These are phyloP conservation scores for Suillus americanus DNA, from an alignment of 768 basidiomycete species.

Conservation along the genomic window DNA sequence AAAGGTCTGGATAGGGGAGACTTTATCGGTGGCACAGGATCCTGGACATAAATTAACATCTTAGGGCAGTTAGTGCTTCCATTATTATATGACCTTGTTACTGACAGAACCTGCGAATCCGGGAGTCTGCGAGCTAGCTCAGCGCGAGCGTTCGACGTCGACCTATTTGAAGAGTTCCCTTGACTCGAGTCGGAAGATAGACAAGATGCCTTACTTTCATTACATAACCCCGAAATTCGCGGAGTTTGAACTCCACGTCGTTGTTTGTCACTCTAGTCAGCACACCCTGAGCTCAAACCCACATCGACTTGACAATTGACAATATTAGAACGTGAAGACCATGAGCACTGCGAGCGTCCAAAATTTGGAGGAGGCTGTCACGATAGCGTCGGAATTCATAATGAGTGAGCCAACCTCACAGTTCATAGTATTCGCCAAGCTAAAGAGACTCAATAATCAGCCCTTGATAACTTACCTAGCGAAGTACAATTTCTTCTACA, in stretches of 20 bases:
- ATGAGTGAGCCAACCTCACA: conserved; percentile 35
- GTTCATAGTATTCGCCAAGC: not conserved
- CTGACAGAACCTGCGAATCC: not conserved
- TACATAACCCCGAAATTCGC: not conserved
- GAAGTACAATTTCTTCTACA: conserved; percentile 49
- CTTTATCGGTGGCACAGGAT: not conserved
- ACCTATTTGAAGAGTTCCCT: not conserved
- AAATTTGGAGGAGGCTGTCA: conserved; percentile 48
- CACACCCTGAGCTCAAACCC: not conserved
- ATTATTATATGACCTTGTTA: not conserved
- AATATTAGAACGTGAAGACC: conserved; percentile 6
- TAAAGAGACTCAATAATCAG: conserved; percentile 24
- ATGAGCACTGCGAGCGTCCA: conserved; percentile 35
- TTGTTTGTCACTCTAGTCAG: not conserved
- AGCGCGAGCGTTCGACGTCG: not conserved
- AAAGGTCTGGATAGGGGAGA: not conserved
- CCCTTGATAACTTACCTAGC: conserved; percentile 49
- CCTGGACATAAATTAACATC: not conserved
- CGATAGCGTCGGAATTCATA: conserved; percentile 49
- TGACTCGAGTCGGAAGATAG: not conserved
- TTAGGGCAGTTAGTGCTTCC: not conserved
- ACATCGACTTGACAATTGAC: not conserved
- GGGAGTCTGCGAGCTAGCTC: not conserved
- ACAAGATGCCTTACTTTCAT: not conserved
- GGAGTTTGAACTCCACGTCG: not conserved